Evolutionary conservation across 345 rosid species (phyloP).

Genomic region (Lumnitzera littorea): DNA sequence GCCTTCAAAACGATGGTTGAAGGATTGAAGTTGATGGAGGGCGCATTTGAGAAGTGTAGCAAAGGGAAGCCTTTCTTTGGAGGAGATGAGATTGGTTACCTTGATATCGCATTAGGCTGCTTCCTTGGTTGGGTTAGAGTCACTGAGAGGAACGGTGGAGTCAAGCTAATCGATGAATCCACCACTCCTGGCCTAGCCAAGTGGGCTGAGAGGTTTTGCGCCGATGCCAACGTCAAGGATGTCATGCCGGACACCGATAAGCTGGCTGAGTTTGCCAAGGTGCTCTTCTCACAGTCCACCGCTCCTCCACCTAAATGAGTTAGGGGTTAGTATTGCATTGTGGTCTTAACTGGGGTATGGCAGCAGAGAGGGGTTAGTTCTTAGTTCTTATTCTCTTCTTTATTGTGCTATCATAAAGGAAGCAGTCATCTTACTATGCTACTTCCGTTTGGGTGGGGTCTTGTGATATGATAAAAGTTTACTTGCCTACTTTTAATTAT

Average conservation of each 20-base stretch:
- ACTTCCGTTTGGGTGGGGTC: too few relatives aligned
- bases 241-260: slow-evolving; percentile 58
- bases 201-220: slow-evolving; percentile 51
- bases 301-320: slow-evolving; percentile 8
- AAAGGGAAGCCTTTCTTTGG: slow-evolving; percentile 67
- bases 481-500: too few relatives aligned
- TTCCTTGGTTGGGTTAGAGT: slow-evolving; percentile 49
- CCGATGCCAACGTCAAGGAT: slow-evolving; percentile 44
- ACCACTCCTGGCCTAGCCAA: slow-evolving; percentile 36
- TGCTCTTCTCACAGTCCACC: slow-evolving; percentile 10
- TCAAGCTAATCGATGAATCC: slow-evolving; percentile 30
- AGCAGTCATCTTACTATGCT: too few relatives aligned
- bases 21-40: slow-evolving; percentile 41
- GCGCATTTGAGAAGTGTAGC: slow-evolving; percentile 35
- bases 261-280: slow-evolving; percentile 47
- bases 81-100: slow-evolving; percentile 53
- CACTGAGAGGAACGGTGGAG: slow-evolving; percentile 22
- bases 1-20: slow-evolving; percentile 21
- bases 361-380: too few relatives aligned
- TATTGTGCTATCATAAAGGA: too few relatives aligned
- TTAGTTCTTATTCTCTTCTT: too few relatives aligned
- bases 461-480: too few relatives aligned
- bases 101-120: slow-evolving; percentile 63
- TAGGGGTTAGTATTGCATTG: background rate
- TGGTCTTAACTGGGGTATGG: too few relatives aligned